Base-by-base conservation (phyloP, 768 basidiomycete genomes). In the Holtermannia corniformis region DNA sequence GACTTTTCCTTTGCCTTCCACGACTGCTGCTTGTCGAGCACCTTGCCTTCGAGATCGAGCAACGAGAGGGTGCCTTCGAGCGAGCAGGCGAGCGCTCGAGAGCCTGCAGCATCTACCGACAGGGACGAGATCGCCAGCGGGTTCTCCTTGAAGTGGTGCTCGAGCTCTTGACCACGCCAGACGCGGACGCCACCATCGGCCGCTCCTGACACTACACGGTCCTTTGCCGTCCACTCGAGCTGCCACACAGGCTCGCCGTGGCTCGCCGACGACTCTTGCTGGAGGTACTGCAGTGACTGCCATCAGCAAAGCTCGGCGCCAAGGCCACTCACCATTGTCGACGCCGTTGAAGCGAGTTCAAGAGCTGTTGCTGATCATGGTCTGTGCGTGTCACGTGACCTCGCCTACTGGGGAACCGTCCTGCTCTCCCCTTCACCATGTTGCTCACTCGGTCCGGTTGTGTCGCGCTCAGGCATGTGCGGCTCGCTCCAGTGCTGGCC, bases 91-190 rank as follows among this genome's bases (percentile, higher is more conserved):
- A 95, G 70, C 0, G 81, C 87, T 25, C 73, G 74, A 44, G 74
- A 76, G 5, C 87, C 91, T 41, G 65, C 55, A 45, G 81, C 77
- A 19, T 82, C 79, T 5, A 81, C 80, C 16, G 86, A 87, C 27
- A 93, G 73, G 4, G 88, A 88, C 16, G 87, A 81, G 58, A 90
- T 80, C 2, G 86, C 90, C 19, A 93, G 82, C 5, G 87, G 82
- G 73, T 93, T 87, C n/a, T 84, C 77, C 32, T 80, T 73, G 16
- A 82, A 81, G 27, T 82, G 75, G 56, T 55, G 78, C 3, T 82
- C 78, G 2, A 58, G 50, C n/a, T 60, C 58, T 3, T 4, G 19
- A 25, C 14, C 56, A 19, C 20, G 53, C 54, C 53, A 70, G 49
- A 72, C 57, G 12, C 68, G 32, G 7, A 72, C 27, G 54, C 68